These are phyloP conservation scores for Russula dissimulans DNA, from an alignment of 768 basidiomycete genomes.

Conservation along the genomic window DNA sequence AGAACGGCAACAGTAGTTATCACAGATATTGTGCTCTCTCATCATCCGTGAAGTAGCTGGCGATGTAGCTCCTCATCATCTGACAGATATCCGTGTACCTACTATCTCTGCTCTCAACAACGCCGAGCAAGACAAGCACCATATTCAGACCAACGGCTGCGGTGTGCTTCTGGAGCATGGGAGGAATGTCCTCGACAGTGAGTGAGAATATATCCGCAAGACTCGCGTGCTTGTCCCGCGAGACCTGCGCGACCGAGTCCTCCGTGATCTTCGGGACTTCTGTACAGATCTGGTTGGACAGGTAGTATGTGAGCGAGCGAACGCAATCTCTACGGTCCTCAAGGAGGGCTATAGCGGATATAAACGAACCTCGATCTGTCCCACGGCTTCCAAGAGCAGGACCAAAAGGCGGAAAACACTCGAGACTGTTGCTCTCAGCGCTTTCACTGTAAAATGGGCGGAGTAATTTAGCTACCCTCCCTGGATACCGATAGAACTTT, in stretches of 20 bases:
- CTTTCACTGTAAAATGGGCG: slow-evolving; percentile 4
- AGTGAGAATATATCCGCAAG: slow-evolving; percentile 8
- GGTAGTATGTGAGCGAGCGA: not conserved
- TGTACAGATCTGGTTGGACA: not conserved
- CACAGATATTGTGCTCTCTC: slow-evolving; percentile 2
- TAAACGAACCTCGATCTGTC: slow-evolving; percentile 13
- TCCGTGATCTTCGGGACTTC: slow-evolving; percentile 10
- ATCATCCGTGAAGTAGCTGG: slow-evolving; percentile 8
- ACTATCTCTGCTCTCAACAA: not conserved
- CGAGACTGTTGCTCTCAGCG: not conserved
- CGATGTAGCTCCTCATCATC: slow-evolving; percentile 11
- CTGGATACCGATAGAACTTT: not conserved
- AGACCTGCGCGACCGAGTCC: slow-evolving; percentile 7
- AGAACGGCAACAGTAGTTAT: not conserved
- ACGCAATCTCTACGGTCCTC: no score
- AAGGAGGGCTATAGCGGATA: no score
- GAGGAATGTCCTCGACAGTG: slow-evolving; percentile 11
- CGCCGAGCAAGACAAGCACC: slow-evolving; percentile 1
- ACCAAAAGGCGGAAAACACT: slow-evolving; percentile 11
- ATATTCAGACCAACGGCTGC: slow-evolving; percentile 1
- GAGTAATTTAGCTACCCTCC: not conserved
- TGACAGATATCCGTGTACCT: not conserved
- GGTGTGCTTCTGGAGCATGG: not conserved
- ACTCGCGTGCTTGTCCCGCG: slow-evolving; percentile 5
- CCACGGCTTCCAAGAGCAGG: not conserved